These are phyloP conservation scores for Polytrichum commune DNA, from an alignment of 225 moss, liverwort and hornwort genomes.

Conservation along the genomic window DNA sequence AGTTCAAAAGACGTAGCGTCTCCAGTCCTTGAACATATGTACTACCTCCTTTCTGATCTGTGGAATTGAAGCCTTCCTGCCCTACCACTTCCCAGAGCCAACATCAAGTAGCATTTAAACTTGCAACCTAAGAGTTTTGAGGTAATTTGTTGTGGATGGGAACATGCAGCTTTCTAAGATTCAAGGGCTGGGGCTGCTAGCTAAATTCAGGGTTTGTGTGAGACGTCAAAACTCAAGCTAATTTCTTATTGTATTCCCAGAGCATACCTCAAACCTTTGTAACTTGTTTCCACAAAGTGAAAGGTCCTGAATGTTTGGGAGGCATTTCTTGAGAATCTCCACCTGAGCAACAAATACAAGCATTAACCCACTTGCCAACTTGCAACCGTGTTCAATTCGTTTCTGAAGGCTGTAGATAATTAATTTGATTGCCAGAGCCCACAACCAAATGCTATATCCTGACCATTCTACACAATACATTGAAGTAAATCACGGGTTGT, in stretches of 20 bases:
- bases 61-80: conserved; percentile 24
- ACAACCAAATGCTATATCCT: no score
- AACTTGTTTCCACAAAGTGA: conserved; percentile 65
- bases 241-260: no score
- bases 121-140: no score
- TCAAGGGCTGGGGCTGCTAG: no score
- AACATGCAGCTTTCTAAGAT: no score
- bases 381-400: neutral
- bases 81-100: conserved; percentile 28
- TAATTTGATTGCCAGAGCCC: no score
- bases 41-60: conserved; percentile 1
- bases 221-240: no score
- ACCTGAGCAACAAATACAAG: conserved; percentile 30
- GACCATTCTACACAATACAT: no score
- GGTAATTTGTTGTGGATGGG: no score
- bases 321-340: conserved; percentile 42
- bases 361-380: neutral
- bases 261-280: conserved; percentile 44
- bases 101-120: conserved; percentile 11
- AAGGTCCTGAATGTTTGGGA: conserved; percentile 54
- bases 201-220: no score
- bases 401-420: no score
- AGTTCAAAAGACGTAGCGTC: conserved; percentile 56
- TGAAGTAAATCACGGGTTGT: no score
- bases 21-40: conserved; percentile 54